These are phyloP conservation scores for Boletus albobrunnescens DNA, from an alignment of 1,284 basidiomycete genomes.

Conservation along the genomic window DNA sequence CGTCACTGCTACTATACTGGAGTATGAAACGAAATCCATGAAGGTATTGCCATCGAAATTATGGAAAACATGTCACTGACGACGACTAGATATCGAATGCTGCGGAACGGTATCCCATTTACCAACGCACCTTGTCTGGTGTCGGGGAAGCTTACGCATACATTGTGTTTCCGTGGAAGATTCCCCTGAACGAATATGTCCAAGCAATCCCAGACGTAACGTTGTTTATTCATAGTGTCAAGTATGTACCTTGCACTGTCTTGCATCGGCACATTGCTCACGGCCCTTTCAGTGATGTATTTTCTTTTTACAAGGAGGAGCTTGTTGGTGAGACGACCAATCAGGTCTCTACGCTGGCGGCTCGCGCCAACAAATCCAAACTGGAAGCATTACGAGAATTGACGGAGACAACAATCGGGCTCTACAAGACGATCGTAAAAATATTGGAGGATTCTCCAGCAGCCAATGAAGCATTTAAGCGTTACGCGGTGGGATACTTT, in stretches of 20 bases:
- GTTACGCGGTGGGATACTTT: constrained; percentile 18
- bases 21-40: constrained; percentile 29
- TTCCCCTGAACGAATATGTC: constrained; percentile 27
- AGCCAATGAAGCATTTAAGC: constrained; percentile 18
- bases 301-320: constrained; percentile 34
- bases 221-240: constrained; percentile 30
- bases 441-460: constrained; percentile 20
- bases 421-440: constrained; percentile 16
- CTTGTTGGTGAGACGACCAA: constrained; percentile 33
- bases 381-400: constrained; percentile 24
- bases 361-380: constrained; percentile 21
- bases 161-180: constrained; percentile 28
- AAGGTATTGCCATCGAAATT: not conserved
- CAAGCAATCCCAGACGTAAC: constrained; percentile 34
- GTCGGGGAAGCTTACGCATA: constrained; percentile 27
- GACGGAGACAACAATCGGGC: constrained; percentile 18
- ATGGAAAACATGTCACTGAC: not conserved
- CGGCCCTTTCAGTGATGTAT: constrained; percentile 26
- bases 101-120: constrained; percentile 28
- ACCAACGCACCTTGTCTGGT: constrained; percentile 31
- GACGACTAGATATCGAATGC: constrained; percentile 15
- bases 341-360: constrained; percentile 31
- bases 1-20: constrained; percentile 29
- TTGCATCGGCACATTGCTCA: not conserved
- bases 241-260: constrained; percentile 25